Conservation (phyloP, 768 basidiomycete genomes). For the Tulasnella calospora region DNA sequence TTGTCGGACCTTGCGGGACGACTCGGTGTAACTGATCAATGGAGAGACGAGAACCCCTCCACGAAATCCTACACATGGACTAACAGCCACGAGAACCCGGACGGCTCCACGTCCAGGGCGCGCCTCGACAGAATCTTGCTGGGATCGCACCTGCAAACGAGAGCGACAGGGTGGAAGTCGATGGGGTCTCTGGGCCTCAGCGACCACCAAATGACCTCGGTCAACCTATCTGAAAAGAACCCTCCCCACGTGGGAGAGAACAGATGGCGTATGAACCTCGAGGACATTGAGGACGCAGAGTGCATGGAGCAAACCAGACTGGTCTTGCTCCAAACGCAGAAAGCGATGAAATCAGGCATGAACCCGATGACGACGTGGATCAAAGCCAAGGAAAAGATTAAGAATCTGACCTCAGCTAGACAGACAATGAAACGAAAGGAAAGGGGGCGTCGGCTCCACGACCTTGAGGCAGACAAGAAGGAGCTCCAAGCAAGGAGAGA, state of each 20-base stretch:
- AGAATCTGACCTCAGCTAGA: not conserved
- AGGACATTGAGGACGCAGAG: not conserved
- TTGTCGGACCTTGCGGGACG: not conserved
- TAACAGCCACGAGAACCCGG: not conserved
- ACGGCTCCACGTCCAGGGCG: not conserved
- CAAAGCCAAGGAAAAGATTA: not conserved
- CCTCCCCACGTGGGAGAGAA: not conserved
- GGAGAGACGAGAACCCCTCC: not conserved
- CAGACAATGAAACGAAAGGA: not conserved
- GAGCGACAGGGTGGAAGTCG: too few species aligned
- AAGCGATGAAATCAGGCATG: not conserved
- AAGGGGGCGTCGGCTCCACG: not conserved
- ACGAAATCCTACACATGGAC: not conserved
- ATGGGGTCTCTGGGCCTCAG: not conserved
- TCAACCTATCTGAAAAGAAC: not conserved
- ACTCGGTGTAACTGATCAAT: not conserved
- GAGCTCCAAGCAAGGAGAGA: not conserved
- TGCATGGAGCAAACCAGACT: not conserved
- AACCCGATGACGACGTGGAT: not conserved
- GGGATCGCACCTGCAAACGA: too few species aligned
- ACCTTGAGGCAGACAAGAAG: not conserved
- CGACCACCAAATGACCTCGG: not conserved
- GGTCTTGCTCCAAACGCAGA: not conserved
- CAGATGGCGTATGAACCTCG: not conserved
- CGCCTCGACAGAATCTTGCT: too few species aligned